Base-by-base conservation (phyloP, 495 filamentous ascomycete species). In the Penicillium roqueforti region DNA sequence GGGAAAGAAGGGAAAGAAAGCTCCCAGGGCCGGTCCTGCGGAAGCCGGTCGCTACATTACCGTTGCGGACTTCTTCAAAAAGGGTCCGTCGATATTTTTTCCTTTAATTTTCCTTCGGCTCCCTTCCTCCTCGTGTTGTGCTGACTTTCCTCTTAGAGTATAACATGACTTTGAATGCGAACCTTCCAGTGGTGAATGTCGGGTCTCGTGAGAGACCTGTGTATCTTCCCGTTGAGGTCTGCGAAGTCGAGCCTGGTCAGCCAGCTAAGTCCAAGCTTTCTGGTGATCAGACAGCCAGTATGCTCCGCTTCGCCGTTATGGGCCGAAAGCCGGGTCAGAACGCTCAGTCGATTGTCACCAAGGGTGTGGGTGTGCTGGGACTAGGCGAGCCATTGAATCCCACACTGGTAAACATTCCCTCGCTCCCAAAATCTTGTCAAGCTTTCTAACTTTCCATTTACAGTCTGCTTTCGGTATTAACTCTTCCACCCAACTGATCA, bases 141-240 rank as follows among this genome's bases (percentile, higher is more conserved):
- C 40, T 52, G 19, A 52, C 39, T 25, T 43, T 2, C 19, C 13
- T 26, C 5, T 14, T 19, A 79, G 76, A 72, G 20, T 79, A 82
- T 63, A 64, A 73, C 3, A 72, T 79, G 3, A 61, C 56, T 2
- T 38, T 76, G 3, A 49, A 72, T 18, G 70, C 73, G 0, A 55
- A 63, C 0, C 53, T 80, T 6, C 88, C 89, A 0, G 76, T 92
- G 4, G 68, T 96, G 52, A 91, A 95, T 60, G 76, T 86, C 11
- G 88, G 88, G 5, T 83, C 67, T 16, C 61, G 47, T 1, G 65
- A 72, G 0, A 78, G 75, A 20, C 85, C 89, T 0, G 72, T 71
- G 19, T 92, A 87, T 57, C 59, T 89, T 41, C 83, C 89, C 0
- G 76, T 82, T 1, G 87, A 95, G 56, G 68, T 85, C 6, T 84